Percentiles rank a stretch among this genome's conserved stretches.
phyloP scores from a whole-genome alignment of 306 rosid genomes.

The Sicyos baderoa region DNA sequence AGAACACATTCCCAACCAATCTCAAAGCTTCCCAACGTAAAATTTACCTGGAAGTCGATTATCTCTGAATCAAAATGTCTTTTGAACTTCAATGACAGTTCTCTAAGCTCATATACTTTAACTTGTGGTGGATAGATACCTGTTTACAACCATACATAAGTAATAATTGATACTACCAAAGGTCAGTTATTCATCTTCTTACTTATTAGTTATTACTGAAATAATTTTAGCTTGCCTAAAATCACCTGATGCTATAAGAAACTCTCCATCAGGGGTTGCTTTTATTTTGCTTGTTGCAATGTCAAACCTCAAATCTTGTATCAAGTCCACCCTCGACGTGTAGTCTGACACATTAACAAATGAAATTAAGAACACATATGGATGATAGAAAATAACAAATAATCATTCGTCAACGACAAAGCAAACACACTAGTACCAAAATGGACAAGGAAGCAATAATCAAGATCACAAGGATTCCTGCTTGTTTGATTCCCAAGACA shows the following conservation, averaged over 20 bases:
- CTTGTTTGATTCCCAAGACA: background rate
- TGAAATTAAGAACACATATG: background rate
- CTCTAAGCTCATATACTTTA: constrained; percentile 73
- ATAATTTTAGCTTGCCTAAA: constrained; percentile 1
- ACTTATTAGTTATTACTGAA: background rate
- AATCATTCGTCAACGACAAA: background rate
- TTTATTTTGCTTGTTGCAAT: constrained; percentile 80
- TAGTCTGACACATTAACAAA: constrained; percentile 41
- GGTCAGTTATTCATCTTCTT: background rate
- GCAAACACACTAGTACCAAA: background rate
- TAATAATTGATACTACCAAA: background rate
- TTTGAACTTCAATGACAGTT: constrained; percentile 78
- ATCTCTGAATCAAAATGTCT: constrained; percentile 91
- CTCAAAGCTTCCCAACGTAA: background rate
- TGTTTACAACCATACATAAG: constrained; percentile 24
- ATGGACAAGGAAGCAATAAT: background rate
- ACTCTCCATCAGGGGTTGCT: constrained; percentile 81
- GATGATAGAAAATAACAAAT: background rate
- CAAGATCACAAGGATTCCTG: background rate
- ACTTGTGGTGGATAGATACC: constrained; percentile 96
- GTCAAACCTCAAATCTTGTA: constrained; percentile 71
- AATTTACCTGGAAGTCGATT: constrained; percentile 73
- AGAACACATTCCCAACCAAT: background rate
- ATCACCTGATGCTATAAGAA: constrained; percentile 72
- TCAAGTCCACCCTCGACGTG: constrained; percentile 49